These are phyloP conservation scores for Talinum fruticosum DNA, from an alignment of 148 eudicot species.

Conservation along the genomic window DNA sequence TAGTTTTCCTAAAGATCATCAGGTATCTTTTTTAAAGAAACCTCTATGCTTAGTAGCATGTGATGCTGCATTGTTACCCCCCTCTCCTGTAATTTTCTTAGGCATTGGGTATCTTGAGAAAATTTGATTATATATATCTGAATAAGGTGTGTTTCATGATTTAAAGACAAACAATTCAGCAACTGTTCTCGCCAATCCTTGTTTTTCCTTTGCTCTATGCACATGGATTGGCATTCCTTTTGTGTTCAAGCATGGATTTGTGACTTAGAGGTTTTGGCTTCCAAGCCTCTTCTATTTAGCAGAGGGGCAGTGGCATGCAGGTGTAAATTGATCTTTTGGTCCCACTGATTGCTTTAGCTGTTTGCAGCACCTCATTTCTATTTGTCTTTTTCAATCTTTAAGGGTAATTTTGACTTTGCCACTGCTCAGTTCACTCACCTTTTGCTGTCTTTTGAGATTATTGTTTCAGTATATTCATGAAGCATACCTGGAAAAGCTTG, in stretches of 20 bases:
- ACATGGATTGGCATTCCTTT: neutral
- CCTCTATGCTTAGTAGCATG: neutral
- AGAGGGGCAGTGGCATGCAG: neutral
- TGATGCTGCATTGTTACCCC: neutral
- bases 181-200: neutral
- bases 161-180: neutral
- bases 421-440: neutral
- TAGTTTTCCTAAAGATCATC: neutral
- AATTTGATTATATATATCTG: neutral
- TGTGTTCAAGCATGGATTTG: no score
- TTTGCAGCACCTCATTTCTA: neutral
- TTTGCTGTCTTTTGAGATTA: neutral
- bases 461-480: neutral
- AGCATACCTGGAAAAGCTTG: neutral
- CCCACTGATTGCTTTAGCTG: neutral
- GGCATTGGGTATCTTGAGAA: neutral
- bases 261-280: neutral
- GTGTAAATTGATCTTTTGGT: neutral
- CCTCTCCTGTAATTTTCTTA: neutral
- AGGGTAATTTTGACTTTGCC: neutral
- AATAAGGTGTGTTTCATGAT: neutral
- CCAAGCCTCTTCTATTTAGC: neutral
- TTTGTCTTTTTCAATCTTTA: neutral
- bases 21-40: neutral
- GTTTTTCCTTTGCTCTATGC: neutral